Evolutionary conservation across 257 asterid genomes (phyloP).

Genomic region (Agastache rugosa): DNA sequence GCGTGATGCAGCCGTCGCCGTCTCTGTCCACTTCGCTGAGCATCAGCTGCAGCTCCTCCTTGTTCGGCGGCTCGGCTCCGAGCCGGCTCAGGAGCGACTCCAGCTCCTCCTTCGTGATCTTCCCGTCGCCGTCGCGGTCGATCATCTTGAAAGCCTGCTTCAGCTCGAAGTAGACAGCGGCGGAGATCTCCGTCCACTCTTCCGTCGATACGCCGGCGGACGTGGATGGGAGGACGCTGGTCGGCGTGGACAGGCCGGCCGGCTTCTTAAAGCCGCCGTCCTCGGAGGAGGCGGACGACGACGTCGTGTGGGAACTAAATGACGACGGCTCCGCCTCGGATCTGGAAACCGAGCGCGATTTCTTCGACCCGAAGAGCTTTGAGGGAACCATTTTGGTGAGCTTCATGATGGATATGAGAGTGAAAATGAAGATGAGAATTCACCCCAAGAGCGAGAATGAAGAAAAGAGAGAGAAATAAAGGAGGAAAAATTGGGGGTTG

Average conservation of each 20-base stretch:
- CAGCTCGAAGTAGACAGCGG: slow-evolving; percentile 48
- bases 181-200: slow-evolving; percentile 56
- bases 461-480: neutral
- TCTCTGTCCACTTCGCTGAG: slow-evolving; percentile 66
- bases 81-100: slow-evolving; percentile 54
- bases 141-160: slow-evolving; percentile 72
- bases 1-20: slow-evolving; percentile 74
- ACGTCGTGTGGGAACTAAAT: slow-evolving; percentile 47
- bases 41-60: slow-evolving; percentile 59
- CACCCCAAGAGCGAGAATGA: slow-evolving; percentile 29
- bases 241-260: slow-evolving; percentile 59
- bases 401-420: slow-evolving; percentile 49
- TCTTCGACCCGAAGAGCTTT: slow-evolving; percentile 51
- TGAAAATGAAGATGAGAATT: slow-evolving; percentile 8
- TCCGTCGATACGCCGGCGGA: slow-evolving; percentile 45
- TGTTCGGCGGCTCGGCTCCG: slow-evolving; percentile 63
- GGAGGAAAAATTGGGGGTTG: slow-evolving; percentile 28
- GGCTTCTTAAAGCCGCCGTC: slow-evolving; percentile 40
- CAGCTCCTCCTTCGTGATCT: slow-evolving; percentile 59
- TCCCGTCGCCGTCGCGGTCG: slow-evolving; percentile 78
- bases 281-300: slow-evolving; percentile 49
- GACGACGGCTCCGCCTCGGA: slow-evolving; percentile 55
- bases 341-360: slow-evolving; percentile 50
- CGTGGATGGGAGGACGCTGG: slow-evolving; percentile 68
- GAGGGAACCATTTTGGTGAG: slow-evolving; percentile 47